Percentiles rank a stretch among this genome's conserved stretches.
Evolutionary conservation across 2,329 filamentous ascomycete genomes (phyloP).

Genomic region (Grosmannia clavigera): DNA sequence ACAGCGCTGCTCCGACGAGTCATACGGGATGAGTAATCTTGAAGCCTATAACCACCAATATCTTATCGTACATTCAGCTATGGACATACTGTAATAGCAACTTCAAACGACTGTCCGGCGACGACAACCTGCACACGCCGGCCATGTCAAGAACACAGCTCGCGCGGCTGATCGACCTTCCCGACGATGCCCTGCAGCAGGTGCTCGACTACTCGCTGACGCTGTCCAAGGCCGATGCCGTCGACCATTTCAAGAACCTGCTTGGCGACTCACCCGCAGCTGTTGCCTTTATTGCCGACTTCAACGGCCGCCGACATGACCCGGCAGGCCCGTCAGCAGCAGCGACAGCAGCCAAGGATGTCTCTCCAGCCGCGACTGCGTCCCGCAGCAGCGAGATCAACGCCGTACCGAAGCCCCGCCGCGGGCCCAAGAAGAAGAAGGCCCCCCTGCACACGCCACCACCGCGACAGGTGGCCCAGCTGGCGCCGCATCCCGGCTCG

Average conservation of each 20-base stretch:
- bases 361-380: background rate
- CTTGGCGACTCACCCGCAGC: constrained; percentile 72
- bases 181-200: constrained; percentile 73
- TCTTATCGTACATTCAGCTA: too few relatives aligned
- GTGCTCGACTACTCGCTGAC: constrained; percentile 70
- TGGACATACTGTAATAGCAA: too few relatives aligned
- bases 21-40: background rate
- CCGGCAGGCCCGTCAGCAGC: constrained; percentile 16
- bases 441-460: constrained; percentile 53
- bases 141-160: constrained; percentile 54
- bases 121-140: background rate
- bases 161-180: constrained; percentile 67
- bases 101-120: too few relatives aligned
- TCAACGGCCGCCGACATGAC: constrained; percentile 54
- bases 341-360: background rate
- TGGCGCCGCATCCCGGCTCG: constrained; percentile 48
- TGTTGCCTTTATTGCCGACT: constrained; percentile 67
- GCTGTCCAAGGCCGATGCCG: constrained; percentile 65
- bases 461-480: constrained; percentile 50
- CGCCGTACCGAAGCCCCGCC: constrained; percentile 35
- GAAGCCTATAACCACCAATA: too few relatives aligned
- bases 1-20: background rate
- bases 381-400: constrained; percentile 15
- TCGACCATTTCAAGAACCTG: constrained; percentile 75
- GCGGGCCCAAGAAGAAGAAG: constrained; percentile 41